These are phyloP conservation scores for Pholiota microspora DNA, from an alignment of 768 basidiomycete genomes.

Conservation along the genomic window DNA sequence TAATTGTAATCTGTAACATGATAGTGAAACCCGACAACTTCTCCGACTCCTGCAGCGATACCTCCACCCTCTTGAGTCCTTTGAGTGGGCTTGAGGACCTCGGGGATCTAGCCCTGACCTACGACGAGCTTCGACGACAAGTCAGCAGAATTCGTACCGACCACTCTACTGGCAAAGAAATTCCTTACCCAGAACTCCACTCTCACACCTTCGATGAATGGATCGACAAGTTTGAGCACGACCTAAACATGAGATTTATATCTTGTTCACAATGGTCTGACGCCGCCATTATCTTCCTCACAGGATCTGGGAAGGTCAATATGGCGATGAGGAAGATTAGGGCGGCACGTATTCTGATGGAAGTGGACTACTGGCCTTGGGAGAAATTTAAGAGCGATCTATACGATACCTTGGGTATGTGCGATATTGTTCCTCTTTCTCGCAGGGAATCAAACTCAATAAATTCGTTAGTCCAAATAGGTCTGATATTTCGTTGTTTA, in stretches of 20 bases:
- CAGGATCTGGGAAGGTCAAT: constrained; percentile 2
- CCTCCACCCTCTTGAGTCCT: neutral
- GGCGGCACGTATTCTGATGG: neutral
- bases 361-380: constrained; percentile 8
- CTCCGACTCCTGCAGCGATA: neutral
- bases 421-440: neutral
- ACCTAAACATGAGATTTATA: constrained; percentile 1
- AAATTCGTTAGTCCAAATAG: neutral
- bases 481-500: neutral
- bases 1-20: too few relatives aligned
- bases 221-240: constrained; percentile 4
- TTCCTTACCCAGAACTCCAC: neutral
- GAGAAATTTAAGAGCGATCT: constrained; percentile 9
- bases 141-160: constrained; percentile 9
- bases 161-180: constrained; percentile 1
- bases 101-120: neutral
- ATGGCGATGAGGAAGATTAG: constrained; percentile 10
- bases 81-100: too few relatives aligned
- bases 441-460: neutral
- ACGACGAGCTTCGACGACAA: constrained; percentile 7
- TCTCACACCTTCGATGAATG: neutral
- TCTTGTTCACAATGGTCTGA: constrained; percentile 12
- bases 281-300: constrained; percentile 12
- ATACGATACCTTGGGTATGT: constrained; percentile 6
- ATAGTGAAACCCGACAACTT: neutral